These are phyloP conservation scores for Phtheirospermum japonicum DNA, from an alignment of 257 asterid genomes.

Conservation along the genomic window DNA sequence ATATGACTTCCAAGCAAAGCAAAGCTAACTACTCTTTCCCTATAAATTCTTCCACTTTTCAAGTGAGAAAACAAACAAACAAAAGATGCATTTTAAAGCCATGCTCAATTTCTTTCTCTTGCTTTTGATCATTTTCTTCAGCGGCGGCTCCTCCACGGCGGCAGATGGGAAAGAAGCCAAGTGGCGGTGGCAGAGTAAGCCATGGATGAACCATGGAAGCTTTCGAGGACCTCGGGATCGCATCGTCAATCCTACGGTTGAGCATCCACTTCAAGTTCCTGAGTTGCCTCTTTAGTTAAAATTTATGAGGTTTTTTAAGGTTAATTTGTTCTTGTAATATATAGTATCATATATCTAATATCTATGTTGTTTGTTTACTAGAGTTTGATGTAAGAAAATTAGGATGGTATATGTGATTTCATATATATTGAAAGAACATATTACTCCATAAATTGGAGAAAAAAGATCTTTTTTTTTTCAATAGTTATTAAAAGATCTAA, in stretches of 20 bases:
- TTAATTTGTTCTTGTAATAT: no score
- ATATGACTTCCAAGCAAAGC: conserved; percentile 50
- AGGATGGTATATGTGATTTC: no score
- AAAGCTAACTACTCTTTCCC: conserved; percentile 34
- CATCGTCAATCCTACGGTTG: conserved; percentile 39
- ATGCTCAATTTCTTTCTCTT: conserved; percentile 31
- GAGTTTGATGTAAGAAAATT: no score
- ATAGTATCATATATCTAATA: no score
- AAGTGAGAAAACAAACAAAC: not conserved
- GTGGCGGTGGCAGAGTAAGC: conserved; percentile 40
- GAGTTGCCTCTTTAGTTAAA: conserved; percentile 38
- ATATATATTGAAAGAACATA: no score
- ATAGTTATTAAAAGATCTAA: no score
- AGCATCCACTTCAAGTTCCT: conserved; percentile 35
- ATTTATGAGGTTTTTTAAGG: no score
- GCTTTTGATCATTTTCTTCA: conserved; percentile 36
- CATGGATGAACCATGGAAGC: conserved; percentile 67
- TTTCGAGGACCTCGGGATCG: conserved; percentile 46
- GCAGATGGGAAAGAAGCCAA: conserved; percentile 16
- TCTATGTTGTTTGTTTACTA: no score
- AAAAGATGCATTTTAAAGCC: conserved; percentile 35
- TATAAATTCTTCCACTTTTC: conserved; percentile 24
- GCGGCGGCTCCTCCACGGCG: conserved; percentile 24
- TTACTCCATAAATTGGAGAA: no score
- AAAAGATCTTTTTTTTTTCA: no score